Evolutionary conservation across 140 eudicot genomes (phyloP), one percentile per base, ranked within the genome.

Genomic region (Flaveria floridana): DNA sequence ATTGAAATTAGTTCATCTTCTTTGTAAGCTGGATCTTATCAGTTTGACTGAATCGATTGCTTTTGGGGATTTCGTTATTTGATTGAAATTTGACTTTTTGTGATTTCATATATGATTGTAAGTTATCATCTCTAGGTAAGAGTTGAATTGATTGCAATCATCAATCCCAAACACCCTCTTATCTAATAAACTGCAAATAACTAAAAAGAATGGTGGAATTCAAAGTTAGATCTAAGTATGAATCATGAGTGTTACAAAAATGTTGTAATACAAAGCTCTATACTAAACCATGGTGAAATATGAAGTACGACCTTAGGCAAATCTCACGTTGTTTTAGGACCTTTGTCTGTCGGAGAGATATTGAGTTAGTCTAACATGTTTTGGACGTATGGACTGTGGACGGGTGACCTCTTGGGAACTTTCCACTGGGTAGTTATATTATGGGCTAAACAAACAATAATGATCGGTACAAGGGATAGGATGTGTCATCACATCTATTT

Each of bases 11-110:
- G 12, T 12, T 34, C 41, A 34, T 34, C 41, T 34, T 34, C 41
- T 34, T 34, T 6, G 41, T 34, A 34, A 6, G 41, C 70, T 63
- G 37, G 73, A 71, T 71, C 78, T 50, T 78, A 41, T 50, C 82
- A 34, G 39, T 59, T 71, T 26, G 37, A 16, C 14, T 73, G 16
- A 20, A 21, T 73, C 47, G 8, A 41, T 73, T 59, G 44, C 7
- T 63, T 63, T 25, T 6, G 2, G 16, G 26, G 21, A 7, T 76
- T 48, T 68, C 23, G 10, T 76, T 46, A 20, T 37, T 72, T 72
- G 20, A 51, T 70, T 47, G 76, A 57, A 55, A 42, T 50, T 16
- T 79, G 79, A 64, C 12, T 7, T 44, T 44, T 44, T 44, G 12
- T 44, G 14, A 44, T 44, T 1, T 44, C 37, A 30, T 30, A 30